phyloP scores from a whole-genome alignment of 768 basidiomycete genomes.

The Hericium erinaceus region DNA sequence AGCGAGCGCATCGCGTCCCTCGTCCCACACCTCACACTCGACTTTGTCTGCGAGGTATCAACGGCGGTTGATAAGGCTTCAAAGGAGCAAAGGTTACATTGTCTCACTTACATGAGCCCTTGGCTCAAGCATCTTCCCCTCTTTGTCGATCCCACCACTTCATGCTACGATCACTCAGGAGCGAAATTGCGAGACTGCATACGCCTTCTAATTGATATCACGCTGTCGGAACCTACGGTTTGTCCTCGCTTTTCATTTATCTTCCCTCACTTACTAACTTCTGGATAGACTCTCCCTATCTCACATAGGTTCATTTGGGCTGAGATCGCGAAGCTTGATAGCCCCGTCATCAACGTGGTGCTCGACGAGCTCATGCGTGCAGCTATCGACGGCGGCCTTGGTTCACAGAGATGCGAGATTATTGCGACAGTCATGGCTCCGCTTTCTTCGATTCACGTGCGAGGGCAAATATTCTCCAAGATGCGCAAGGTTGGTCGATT shows the following conservation, averaged over 20 bases:
- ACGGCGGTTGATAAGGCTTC: conserved; percentile 47
- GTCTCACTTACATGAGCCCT: conserved; percentile 75
- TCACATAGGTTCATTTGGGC: conserved; percentile 73
- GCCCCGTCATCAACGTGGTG: conserved; percentile 57
- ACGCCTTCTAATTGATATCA: conserved; percentile 68
- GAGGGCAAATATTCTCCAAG: conserved; percentile 70
- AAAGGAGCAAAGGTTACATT: conserved; percentile 52
- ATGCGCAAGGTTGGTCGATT: conserved; percentile 56
- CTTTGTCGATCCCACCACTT: conserved; percentile 60
- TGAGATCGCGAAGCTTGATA: conserved; percentile 64
- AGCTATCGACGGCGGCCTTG: conserved; percentile 77
- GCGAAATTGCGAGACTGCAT: conserved; percentile 74
- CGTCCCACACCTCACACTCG: conserved; percentile 77
- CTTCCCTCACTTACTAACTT: background rate
- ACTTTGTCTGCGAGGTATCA: conserved; percentile 82
- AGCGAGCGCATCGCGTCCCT: conserved; percentile 67
- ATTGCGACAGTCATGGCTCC: conserved; percentile 67
- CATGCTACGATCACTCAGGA: conserved; percentile 63
- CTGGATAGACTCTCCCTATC: conserved; percentile 45
- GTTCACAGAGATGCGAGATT: conserved; percentile 64
- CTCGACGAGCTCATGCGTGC: conserved; percentile 74
- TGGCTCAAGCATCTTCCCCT: conserved; percentile 78
- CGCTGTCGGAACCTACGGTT: conserved; percentile 66
- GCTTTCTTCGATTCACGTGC: conserved; percentile 65
- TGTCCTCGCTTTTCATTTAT: conserved; percentile 3